These are phyloP conservation scores for Aspergillus candidus DNA, from an alignment of 2,329 filamentous ascomycete species.

Conservation along the genomic window DNA sequence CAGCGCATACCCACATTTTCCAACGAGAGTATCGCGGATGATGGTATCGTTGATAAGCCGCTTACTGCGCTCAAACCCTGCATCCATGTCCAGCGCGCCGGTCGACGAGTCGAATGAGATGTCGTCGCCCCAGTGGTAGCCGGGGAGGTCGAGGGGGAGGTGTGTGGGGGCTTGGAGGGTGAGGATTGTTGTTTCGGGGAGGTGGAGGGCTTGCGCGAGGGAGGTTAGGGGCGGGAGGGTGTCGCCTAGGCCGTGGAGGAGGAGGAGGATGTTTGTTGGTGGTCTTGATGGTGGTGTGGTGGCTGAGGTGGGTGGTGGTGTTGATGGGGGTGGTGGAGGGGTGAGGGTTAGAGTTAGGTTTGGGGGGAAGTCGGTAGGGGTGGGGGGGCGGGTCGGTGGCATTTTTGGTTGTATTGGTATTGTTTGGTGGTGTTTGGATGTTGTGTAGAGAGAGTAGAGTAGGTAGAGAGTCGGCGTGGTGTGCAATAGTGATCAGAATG, in stretches of 20 bases:
- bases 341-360: slow-evolving; percentile 36
- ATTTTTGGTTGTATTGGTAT: slow-evolving; percentile 13
- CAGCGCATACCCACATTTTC: slow-evolving; percentile 53
- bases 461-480: neutral
- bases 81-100: slow-evolving; percentile 55
- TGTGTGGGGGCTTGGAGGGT: slow-evolving; percentile 65
- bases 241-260: slow-evolving; percentile 82
- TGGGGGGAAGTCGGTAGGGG: slow-evolving; percentile 43
- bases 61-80: slow-evolving; percentile 52
- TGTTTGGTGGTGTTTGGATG: neutral
- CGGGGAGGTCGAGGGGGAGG: slow-evolving; percentile 62
- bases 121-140: slow-evolving; percentile 67
- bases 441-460: neutral
- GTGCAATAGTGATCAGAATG: too few species aligned
- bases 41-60: slow-evolving; percentile 46
- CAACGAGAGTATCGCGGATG: slow-evolving; percentile 48
- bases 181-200: slow-evolving; percentile 72
- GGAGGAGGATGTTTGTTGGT: slow-evolving; percentile 65
- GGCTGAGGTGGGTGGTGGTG: slow-evolving; percentile 32
- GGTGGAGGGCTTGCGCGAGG: slow-evolving; percentile 62
- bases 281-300: slow-evolving; percentile 36
- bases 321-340: slow-evolving; percentile 28
- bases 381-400: slow-evolving; percentile 33
- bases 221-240: slow-evolving; percentile 60
- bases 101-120: slow-evolving; percentile 47